Conservation (phyloP, 1,284 basidiomycete genomes). For the Cutaneotrichosporon sp. region DNA sequence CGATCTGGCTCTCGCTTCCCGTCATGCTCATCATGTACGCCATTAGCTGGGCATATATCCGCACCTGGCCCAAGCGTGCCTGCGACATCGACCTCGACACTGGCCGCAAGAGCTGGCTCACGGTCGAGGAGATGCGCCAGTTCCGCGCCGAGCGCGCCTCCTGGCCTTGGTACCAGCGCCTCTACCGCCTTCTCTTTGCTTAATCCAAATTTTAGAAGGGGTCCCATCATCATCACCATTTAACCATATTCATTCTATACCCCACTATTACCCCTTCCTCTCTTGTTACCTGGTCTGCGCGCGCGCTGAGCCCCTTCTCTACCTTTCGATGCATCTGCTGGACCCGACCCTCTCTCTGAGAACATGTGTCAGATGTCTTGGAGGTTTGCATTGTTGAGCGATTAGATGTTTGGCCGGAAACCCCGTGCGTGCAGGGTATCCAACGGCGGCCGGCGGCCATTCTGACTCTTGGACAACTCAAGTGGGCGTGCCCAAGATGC, state of each 20-base stretch:
- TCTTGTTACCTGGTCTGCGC: not conserved
- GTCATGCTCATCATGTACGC: slow-evolving; percentile 49
- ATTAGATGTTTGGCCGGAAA: too few relatives aligned
- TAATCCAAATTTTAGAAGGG: not conserved
- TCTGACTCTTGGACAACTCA: too few relatives aligned
- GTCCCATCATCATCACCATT: not conserved
- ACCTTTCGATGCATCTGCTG: not conserved
- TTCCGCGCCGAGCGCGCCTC: slow-evolving; percentile 34
- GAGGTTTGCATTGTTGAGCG: too few relatives aligned
- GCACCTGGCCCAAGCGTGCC: slow-evolving; percentile 42
- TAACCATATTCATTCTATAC: not conserved
- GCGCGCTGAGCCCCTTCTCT: not conserved
- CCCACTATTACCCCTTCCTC: not conserved
- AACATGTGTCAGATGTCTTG: too few relatives aligned
- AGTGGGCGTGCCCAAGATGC: too few relatives aligned
- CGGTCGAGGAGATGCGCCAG: slow-evolving; percentile 50
- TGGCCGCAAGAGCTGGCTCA: slow-evolving; percentile 54
- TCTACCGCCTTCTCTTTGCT: slow-evolving; percentile 46
- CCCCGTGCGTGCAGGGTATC: too few relatives aligned
- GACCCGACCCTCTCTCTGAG: too few relatives aligned
- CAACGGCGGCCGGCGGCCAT: too few relatives aligned
- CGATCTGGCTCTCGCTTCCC: slow-evolving; percentile 53
- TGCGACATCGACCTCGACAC: slow-evolving; percentile 55
- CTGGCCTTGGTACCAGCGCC: slow-evolving; percentile 39
- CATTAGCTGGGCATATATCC: slow-evolving; percentile 47